phyloP scores from a whole-genome alignment of 2,329 filamentous ascomycete genomes.

The Fonsecaea pugnacius region DNA sequence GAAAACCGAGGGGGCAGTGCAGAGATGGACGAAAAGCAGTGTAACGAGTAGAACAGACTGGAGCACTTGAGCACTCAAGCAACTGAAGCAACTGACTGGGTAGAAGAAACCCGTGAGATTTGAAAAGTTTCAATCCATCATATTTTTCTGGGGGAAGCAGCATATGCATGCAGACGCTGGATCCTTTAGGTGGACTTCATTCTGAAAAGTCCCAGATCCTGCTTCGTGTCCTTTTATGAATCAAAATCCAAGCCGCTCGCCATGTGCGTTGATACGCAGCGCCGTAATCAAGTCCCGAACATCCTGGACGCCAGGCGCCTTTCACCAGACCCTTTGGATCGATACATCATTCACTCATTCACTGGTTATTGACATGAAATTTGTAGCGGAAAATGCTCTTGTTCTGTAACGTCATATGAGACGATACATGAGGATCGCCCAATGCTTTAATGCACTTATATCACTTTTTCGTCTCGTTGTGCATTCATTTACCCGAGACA shows the following conservation, averaged over 20 bases:
- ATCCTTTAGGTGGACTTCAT: neutral
- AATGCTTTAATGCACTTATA: neutral
- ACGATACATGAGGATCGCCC: neutral
- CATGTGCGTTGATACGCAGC: neutral
- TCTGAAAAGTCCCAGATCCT: neutral
- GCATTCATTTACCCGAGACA: neutral
- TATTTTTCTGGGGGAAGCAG: neutral
- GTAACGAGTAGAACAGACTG: neutral
- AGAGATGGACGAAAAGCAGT: neutral
- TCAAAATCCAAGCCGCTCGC: neutral
- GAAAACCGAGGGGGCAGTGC: neutral
- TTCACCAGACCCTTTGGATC: neutral
- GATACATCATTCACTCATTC: slow-evolving; percentile 2
- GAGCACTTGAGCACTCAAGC: too few relatives aligned
- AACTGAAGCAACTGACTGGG: neutral
- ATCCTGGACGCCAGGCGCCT: neutral
- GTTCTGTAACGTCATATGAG: neutral
- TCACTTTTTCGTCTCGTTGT: neutral
- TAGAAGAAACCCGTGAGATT: neutral
- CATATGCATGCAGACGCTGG: neutral
- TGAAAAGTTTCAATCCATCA: neutral
- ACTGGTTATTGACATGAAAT: neutral
- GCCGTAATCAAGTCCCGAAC: neutral
- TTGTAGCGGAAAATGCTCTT: neutral
- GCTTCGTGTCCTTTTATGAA: neutral